Percentiles rank a stretch among this genome's conserved stretches.
These are phyloP conservation scores for Gleditsia sinensis DNA, from an alignment of 306 rosid genomes.

Conservation along the genomic window DNA sequence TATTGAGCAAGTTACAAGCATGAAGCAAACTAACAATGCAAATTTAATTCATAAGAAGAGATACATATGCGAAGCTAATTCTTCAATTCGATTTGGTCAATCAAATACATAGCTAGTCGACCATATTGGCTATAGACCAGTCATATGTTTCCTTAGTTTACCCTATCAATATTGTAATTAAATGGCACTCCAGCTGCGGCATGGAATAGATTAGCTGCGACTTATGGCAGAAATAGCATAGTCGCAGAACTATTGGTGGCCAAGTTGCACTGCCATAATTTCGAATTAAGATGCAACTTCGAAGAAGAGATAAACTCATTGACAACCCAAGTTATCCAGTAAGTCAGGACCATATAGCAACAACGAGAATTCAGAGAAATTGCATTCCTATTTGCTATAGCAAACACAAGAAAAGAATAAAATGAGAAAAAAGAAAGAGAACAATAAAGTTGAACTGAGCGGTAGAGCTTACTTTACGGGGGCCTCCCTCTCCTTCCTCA, in stretches of 20 bases:
- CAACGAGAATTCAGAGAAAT: not conserved
- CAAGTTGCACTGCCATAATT: not conserved
- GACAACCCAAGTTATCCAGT: not conserved
- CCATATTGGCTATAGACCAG: constrained; percentile 1
- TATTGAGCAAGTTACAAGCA: not conserved
- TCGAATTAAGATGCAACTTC: constrained; percentile 7
- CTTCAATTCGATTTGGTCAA: constrained; percentile 1
- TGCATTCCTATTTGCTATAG: not conserved
- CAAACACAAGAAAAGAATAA: not conserved
- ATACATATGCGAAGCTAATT: constrained; percentile 11
- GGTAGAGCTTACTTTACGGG: constrained; percentile 75
- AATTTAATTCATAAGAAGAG: not conserved
- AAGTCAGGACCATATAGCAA: not conserved
- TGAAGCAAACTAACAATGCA: not conserved
- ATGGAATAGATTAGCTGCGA: not conserved
- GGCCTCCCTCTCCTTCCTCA: constrained; percentile 83
- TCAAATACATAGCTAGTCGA: not conserved
- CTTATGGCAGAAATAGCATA: not conserved
- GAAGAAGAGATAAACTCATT: not conserved
- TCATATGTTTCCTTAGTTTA: too few relatives aligned
- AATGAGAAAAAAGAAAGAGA: not conserved
- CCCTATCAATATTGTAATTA: not conserved
- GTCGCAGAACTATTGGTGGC: constrained; percentile 4
- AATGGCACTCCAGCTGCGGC: not conserved
- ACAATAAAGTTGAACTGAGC: not conserved